Evolutionary conservation across 768 basidiomycete species (phyloP), one percentile per base, ranked within the genome.

Genomic region (Hypholoma sublateritium): DNA sequence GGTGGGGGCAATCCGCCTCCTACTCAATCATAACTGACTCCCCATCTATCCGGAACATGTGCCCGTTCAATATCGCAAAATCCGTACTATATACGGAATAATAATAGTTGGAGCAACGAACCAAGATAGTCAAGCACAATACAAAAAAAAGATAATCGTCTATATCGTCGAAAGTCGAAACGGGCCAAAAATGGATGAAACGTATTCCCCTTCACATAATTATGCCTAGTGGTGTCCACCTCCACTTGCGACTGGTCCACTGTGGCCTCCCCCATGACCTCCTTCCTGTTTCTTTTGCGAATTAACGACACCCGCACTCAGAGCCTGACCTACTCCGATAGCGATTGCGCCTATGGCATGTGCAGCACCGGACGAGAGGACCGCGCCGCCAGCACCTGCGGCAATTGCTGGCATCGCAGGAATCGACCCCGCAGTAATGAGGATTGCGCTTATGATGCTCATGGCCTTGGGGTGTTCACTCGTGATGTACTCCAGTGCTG

Each of bases 261-360:
- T 13, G 36, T 41, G 37, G 11, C 53, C 17, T 13, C 53, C 43
- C 14, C 39, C 32, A 36, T 41, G 37, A 12, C 53, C 42, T 5
- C 39, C 62, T 28, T 59, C 59, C 17, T 62, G 58, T 34, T 68
- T 65, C 56, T 69, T 69, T 56, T 71, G 69, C 37, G 59, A 60
- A 52, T 71, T 70, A 54, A 70, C 70, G 16, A 76, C 71, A 24
- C 72, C 63, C 25, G 69, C 69, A 25, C 74, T 69, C 34, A 79
- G 61, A 7, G 74, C 77, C 59, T 79, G 77, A 8, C 89, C 89
- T 32, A 91, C 73, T 2, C 90, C 89, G 3, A 91, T 80, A 1
- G 89, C 90, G 57, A 91, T 85, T 1, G 88, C 88, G 9, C 90
- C 89, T 22, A 89, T 84, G 1, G 90, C 89, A 61, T 91, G 89